A percentile compares a stretch with the other conserved stretches of the same genome.
These are phyloP conservation scores for Beta vulgaris DNA, from an alignment of 148 eudicot genomes.

Conservation along the genomic window DNA sequence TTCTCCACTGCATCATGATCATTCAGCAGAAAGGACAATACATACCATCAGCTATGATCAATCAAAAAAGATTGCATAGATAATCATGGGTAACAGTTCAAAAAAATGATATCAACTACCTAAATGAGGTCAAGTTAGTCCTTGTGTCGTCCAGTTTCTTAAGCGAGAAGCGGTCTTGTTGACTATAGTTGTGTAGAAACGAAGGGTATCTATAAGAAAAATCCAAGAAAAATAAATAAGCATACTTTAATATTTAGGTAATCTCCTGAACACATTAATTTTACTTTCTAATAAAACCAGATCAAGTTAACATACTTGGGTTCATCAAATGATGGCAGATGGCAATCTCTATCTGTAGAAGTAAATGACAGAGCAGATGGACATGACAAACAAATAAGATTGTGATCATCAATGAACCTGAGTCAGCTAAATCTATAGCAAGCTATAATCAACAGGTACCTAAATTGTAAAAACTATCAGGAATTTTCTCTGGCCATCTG, in stretches of 20 bases:
- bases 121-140: slow-evolving; percentile 25
- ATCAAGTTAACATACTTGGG: slow-evolving; percentile 24
- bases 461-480: slow-evolving; percentile 18
- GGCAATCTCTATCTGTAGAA: slow-evolving; percentile 26
- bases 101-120: slow-evolving; percentile 24
- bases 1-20: slow-evolving; percentile 29
- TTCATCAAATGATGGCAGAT: slow-evolving; percentile 17
- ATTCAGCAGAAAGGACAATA: slow-evolving; percentile 5
- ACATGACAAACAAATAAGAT: slow-evolving; percentile 16
- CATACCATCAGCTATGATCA: slow-evolving; percentile 14
- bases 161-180: slow-evolving; percentile 10
- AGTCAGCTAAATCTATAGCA: slow-evolving; percentile 1
- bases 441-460: slow-evolving; percentile 25
- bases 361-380: slow-evolving; percentile 4
- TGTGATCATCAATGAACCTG: slow-evolving; percentile 11
- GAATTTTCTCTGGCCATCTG: slow-evolving; percentile 27
- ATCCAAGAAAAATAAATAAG: slow-evolving; percentile 1
- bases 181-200: slow-evolving; percentile 15
- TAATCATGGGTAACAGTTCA: not conserved
- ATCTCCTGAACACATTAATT: not conserved
- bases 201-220: slow-evolving; percentile 20
- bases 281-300: not conserved
- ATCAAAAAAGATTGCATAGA: not conserved
- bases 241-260: not conserved
- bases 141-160: slow-evolving; percentile 13